These are phyloP conservation scores for Cyclospora cayetanensis DNA, from an alignment of 169 alveolate genomes.

Conservation along the genomic window DNA sequence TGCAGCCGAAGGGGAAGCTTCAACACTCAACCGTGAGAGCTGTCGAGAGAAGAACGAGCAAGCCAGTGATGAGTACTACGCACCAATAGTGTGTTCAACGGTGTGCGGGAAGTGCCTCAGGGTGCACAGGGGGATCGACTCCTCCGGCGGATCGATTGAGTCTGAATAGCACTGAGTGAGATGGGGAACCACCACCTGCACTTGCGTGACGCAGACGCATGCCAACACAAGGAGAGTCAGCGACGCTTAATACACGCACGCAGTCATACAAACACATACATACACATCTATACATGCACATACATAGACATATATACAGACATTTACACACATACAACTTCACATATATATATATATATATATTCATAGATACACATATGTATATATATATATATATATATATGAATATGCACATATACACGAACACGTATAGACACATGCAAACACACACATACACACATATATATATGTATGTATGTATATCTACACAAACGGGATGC, in stretches of 20 bases:
- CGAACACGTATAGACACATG: background rate
- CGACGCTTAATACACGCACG: background rate
- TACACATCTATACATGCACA: background rate
- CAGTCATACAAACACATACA: background rate
- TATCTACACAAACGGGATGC: background rate
- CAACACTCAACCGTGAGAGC: too few species aligned
- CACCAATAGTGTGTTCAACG: constrained; percentile 98
- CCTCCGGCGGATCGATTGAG: constrained; percentile 99
- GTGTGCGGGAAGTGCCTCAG: constrained; percentile 97
- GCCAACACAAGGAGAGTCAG: background rate
- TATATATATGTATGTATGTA: background rate
- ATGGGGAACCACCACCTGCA: constrained; percentile 94
- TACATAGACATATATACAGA: too few species aligned
- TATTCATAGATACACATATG: background rate
- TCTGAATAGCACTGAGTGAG: constrained; percentile 98
- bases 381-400: background rate
- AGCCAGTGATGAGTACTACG: too few species aligned
- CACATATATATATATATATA: background rate
- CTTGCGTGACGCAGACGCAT: constrained; percentile 20
- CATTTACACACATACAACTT: too few species aligned
- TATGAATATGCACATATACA: too few species aligned
- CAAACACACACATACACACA: background rate
- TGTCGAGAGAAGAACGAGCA: too few species aligned
- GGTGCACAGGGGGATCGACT: constrained; percentile 97
- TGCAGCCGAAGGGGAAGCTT: too few species aligned